These are phyloP conservation scores for Protomyces lactucae-debilis DNA, from an alignment of 1,139 yeast species.

Conservation along the genomic window DNA sequence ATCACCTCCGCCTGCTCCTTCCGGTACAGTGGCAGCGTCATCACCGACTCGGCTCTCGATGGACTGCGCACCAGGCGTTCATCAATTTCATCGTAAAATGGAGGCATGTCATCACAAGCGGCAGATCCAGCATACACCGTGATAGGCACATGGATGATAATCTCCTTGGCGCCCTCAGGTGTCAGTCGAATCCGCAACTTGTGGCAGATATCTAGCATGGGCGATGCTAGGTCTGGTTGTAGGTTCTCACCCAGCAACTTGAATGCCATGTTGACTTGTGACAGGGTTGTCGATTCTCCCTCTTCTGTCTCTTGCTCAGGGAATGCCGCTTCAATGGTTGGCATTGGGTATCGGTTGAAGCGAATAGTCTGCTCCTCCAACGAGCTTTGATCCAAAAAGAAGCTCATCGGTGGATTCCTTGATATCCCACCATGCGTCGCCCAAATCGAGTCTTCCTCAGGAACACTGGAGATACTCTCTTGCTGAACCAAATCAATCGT, in stretches of 20 bases:
- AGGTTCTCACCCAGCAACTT: constrained; percentile 8
- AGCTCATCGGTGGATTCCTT: neutral
- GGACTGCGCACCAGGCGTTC: neutral
- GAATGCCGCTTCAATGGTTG: constrained; percentile 15
- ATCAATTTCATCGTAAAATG: constrained; percentile 23
- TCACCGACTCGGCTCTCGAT: constrained; percentile 15
- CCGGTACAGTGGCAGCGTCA: constrained; percentile 18
- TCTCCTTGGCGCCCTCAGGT: constrained; percentile 16
- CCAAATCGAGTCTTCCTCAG: neutral
- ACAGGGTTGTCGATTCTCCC: neutral
- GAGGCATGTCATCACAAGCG: constrained; percentile 24
- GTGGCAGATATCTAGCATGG: constrained; percentile 11
- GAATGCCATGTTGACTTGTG: constrained; percentile 8
- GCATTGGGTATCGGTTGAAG: constrained; percentile 13
- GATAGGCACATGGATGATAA: constrained; percentile 18
- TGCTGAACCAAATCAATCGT: constrained; percentile 19
- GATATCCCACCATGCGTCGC: neutral
- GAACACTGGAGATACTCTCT: constrained; percentile 1
- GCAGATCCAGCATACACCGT: constrained; percentile 16
- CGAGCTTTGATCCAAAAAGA: neutral
- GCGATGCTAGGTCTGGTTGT: constrained; percentile 12
- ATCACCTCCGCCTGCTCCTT: neutral
- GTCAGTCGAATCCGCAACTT: constrained; percentile 17
- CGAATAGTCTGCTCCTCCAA: neutral
- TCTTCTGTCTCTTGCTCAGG: constrained; percentile 1